Conservation (phyloP, 345 rosid genomes). For the Lepidium sativum region DNA sequence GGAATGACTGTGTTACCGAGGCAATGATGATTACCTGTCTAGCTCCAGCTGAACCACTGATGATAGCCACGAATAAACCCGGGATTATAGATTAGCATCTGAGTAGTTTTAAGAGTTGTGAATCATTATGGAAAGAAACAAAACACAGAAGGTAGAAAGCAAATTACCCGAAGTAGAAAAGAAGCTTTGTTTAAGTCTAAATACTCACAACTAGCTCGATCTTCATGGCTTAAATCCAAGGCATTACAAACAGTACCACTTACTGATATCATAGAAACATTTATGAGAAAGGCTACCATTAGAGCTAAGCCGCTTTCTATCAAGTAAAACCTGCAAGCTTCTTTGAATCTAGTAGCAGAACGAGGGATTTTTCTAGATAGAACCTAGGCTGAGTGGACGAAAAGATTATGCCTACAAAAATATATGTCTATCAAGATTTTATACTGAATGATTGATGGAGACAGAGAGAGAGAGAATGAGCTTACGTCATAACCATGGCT, state of each 20-base stretch:
- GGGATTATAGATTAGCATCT: conserved; percentile 89
- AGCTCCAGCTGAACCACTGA: conserved; percentile 91
- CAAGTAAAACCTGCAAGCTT: not conserved
- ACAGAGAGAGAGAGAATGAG: conserved; percentile 1
- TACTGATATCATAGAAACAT: conserved; percentile 76
- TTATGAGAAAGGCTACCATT: conserved; percentile 76
- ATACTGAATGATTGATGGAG: not conserved
- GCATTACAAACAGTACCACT: conserved; percentile 84
- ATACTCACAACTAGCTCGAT: conserved; percentile 55
- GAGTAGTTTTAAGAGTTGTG: not conserved
- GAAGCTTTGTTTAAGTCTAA: conserved; percentile 90
- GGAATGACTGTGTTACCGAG: conserved; percentile 41
- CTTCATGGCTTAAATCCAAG: conserved; percentile 46
- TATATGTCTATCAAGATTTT: not conserved
- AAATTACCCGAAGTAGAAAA: conserved; percentile 64
- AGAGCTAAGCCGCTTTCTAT: conserved; percentile 87
- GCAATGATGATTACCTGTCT: conserved; percentile 87
- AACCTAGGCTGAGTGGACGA: no score
- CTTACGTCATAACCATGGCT: conserved; percentile 99
- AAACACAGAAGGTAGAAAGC: not conserved
- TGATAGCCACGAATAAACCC: conserved; percentile 76
- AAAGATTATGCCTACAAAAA: not conserved
- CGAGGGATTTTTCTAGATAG: no score
- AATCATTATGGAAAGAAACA: not conserved
- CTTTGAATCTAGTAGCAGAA: no score